These are phyloP conservation scores for Ceratobasidium theobromae DNA, from an alignment of 1,284 basidiomycete species.

Conservation along the genomic window DNA sequence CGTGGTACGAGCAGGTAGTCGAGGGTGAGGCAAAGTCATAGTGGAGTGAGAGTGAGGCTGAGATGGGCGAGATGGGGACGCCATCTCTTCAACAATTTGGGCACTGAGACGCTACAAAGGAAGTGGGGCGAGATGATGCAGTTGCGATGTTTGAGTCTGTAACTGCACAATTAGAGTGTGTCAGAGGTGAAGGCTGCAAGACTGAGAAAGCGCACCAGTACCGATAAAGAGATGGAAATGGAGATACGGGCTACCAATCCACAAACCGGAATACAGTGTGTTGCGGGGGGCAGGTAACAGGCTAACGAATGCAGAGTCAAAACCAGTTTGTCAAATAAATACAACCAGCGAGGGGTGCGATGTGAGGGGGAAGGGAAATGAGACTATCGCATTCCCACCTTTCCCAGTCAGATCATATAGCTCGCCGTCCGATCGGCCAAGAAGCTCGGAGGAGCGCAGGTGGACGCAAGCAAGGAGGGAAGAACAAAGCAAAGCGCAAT, in stretches of 20 bases:
- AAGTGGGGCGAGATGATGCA: too few species aligned
- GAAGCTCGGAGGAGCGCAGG: background rate
- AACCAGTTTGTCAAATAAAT: background rate
- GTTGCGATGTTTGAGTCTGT: too few species aligned
- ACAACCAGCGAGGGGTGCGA: background rate
- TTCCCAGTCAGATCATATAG: background rate
- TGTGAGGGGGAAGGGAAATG: too few species aligned
- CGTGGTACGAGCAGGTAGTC: conserved; percentile 3
- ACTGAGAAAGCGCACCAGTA: too few species aligned
- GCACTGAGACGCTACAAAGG: conserved; percentile 3
- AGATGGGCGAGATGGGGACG: background rate
- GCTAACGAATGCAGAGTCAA: background rate
- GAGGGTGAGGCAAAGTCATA: conserved; percentile 10
- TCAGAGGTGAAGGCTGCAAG: too few species aligned
- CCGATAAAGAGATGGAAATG: too few species aligned
- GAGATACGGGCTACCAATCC: too few species aligned
- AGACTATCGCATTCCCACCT: background rate
- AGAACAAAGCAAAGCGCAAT: conserved; percentile 14
- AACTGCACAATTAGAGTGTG: too few species aligned
- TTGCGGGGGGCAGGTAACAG: too few species aligned
- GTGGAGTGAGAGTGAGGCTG: background rate
- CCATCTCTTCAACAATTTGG: background rate
- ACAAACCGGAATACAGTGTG: too few species aligned
- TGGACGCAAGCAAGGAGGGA: background rate
- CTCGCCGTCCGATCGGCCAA: background rate